Evolutionary conservation across 495 filamentous ascomycete genomes (phyloP).

Genomic region (Pyronema domesticum): DNA sequence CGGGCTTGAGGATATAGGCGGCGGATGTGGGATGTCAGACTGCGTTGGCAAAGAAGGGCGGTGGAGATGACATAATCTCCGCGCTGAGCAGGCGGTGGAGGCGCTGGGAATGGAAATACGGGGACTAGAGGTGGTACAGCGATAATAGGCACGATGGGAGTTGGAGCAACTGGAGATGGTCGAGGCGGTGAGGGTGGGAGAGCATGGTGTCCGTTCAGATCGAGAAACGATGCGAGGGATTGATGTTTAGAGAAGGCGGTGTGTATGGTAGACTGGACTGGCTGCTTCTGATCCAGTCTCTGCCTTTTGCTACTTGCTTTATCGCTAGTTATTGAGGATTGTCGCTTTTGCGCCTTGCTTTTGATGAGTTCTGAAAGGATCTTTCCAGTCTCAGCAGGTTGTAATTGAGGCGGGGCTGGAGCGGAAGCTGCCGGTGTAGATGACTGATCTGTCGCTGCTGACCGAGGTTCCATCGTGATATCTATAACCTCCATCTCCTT

Average conservation of each 20-base stretch:
- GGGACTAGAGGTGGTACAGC: not conserved
- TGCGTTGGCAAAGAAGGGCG: constrained; percentile 29
- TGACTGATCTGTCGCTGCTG: too few species aligned
- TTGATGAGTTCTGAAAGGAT: too few species aligned
- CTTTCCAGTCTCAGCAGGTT: too few species aligned
- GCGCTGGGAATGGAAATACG: constrained; percentile 3
- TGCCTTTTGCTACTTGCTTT: too few species aligned
- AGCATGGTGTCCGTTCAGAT: constrained; percentile 26
- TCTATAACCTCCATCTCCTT: too few species aligned
- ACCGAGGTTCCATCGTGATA: too few species aligned
- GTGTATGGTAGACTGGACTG: not conserved
- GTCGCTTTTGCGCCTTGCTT: too few species aligned
- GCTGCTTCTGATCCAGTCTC: not conserved
- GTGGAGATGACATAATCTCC: constrained; percentile 34
- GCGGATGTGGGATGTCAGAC: constrained; percentile 32
- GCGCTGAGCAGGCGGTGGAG: constrained; percentile 9
- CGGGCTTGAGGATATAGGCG: constrained; percentile 33
- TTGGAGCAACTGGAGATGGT: not conserved
- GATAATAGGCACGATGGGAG: constrained; percentile 10
- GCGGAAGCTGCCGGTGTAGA: too few species aligned
- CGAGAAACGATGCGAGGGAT: constrained; percentile 31
- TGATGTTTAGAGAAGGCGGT: constrained; percentile 5
- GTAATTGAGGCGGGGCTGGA: too few species aligned
- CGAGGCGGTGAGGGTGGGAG: constrained; percentile 4
- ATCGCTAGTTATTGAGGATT: too few species aligned